A percentile compares a stretch with the other conserved stretches of the same genome.
phyloP scores from a whole-genome alignment of 257 asterid species.

The Forsythia viridissima region DNA sequence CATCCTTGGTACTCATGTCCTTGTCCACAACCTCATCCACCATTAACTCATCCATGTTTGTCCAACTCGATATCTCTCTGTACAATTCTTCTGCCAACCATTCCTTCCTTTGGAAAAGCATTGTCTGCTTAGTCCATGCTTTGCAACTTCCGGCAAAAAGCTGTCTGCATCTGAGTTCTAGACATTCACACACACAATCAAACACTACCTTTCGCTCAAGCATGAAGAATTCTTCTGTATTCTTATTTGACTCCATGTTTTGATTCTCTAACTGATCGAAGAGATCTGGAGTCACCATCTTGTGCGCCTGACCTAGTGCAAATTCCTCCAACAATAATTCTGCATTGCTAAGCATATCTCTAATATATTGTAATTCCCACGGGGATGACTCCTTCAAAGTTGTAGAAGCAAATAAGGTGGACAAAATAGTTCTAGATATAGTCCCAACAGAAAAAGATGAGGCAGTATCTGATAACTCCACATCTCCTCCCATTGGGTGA shows the following conservation, averaged over 20 bases:
- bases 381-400: constrained; percentile 44
- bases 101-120: constrained; percentile 38
- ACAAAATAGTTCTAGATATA: constrained; percentile 40
- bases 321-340: constrained; percentile 58
- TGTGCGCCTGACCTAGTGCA: constrained; percentile 59
- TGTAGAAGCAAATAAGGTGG: constrained; percentile 30
- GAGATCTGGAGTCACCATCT: constrained; percentile 50
- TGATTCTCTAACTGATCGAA: constrained; percentile 65
- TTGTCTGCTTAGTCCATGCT: constrained; percentile 62
- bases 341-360: constrained; percentile 43
- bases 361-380: constrained; percentile 69
- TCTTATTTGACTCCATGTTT: constrained; percentile 38
- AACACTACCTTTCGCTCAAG: constrained; percentile 64
- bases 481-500: constrained; percentile 46
- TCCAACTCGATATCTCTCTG: constrained; percentile 74
- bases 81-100: constrained; percentile 76
- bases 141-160: constrained; percentile 46
- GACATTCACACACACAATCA: constrained; percentile 64
- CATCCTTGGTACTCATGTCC: constrained; percentile 78
- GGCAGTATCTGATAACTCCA: constrained; percentile 75
- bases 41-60: constrained; percentile 66
- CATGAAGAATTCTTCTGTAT: constrained; percentile 43
- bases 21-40: constrained; percentile 90
- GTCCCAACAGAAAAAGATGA: constrained; percentile 57
- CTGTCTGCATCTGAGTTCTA: constrained; percentile 45